Evolutionary conservation across 2,329 filamentous ascomycete species (phyloP).

Genomic region (Colletotrichum lini): DNA sequence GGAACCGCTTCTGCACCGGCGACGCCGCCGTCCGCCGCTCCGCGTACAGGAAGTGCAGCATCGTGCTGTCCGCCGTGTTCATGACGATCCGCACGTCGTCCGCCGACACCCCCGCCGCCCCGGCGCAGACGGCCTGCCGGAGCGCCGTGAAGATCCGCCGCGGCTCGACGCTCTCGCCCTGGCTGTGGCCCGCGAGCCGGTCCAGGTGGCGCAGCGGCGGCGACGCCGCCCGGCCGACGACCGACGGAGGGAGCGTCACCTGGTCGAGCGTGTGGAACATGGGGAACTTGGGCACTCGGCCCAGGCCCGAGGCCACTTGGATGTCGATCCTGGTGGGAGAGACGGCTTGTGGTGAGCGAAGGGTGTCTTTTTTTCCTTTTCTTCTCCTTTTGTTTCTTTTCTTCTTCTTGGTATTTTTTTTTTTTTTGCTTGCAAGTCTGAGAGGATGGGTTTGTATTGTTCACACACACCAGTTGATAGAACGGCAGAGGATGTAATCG

Average conservation of each 20-base stretch:
- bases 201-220: conserved; percentile 37
- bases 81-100: conserved; percentile 43
- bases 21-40: conserved; percentile 23
- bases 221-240: conserved; percentile 28
- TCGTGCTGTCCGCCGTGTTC: conserved; percentile 42
- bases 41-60: conserved; percentile 40
- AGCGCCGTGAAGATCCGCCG: conserved; percentile 36
- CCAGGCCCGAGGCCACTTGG: conserved; percentile 43
- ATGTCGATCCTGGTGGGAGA: conserved; percentile 32
- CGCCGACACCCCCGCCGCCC: conserved; percentile 27
- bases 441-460: not conserved
- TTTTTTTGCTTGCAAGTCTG: not conserved
- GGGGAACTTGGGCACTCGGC: conserved; percentile 39
- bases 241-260: conserved; percentile 34
- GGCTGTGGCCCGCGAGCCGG: conserved; percentile 25
- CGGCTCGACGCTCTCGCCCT: conserved; percentile 25
- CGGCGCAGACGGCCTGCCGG: conserved; percentile 36
- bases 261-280: conserved; percentile 43
- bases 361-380: not conserved
- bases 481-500: conserved; percentile 43
- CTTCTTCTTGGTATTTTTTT: too few relatives aligned
- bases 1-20: conserved; percentile 23
- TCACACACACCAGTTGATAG: conserved; percentile 40
- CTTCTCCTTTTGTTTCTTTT: too few relatives aligned
- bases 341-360: conserved; percentile 4